Base-by-base conservation (phyloP, 2,329 filamentous ascomycete genomes). In the Alternaria ventricosa region DNA sequence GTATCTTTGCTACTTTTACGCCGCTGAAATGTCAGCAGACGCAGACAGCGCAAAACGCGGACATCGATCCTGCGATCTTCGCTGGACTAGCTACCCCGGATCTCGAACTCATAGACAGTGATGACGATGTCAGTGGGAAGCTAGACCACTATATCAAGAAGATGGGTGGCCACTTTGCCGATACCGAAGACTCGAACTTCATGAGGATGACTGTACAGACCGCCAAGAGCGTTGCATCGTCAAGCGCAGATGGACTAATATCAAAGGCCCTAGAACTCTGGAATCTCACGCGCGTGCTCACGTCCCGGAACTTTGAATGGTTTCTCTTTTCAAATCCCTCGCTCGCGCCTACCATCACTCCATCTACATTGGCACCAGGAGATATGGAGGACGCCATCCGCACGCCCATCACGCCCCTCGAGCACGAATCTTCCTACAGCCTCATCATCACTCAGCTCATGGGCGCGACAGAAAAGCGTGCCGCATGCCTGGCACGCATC, bases 371-470 rank as follows among this genome's bases (percentile, higher is more conserved):
- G 41, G 62, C 72, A 4, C 28, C 70, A 11, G 65, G 72, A 10
- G 78, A 80, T 28, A 58, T 78, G 11, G 73, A 75, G 25, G 75
- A 78, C 36, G 60, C 67, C 3, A 47, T 68, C 5, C 76, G 76
- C 20, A 72, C 64, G 13, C 68, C 70, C 12, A 77, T 79, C 12
- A 77, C 76, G 5, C 51, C 64, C 8, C 54, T 67, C 46, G 70
- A 71, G 41, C 74, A 84, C 46, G 70, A 78, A 3, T 75, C 84
- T 25, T 84, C 85, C 2, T 84, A 86, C 65, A 74, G 78, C 1
- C 77, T 88, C 4, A 83, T 89, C 63, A 83, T 79, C 66, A 80
- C 82, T 55, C 87, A 89, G 72, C 77, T 89, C 49, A 83, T 85
- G 51, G 84, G 85, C 5, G 85, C 83, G 1, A 82, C 84, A 18